Conservation (phyloP, 352 stramenopile species). For the Pythium chondricola region DNA sequence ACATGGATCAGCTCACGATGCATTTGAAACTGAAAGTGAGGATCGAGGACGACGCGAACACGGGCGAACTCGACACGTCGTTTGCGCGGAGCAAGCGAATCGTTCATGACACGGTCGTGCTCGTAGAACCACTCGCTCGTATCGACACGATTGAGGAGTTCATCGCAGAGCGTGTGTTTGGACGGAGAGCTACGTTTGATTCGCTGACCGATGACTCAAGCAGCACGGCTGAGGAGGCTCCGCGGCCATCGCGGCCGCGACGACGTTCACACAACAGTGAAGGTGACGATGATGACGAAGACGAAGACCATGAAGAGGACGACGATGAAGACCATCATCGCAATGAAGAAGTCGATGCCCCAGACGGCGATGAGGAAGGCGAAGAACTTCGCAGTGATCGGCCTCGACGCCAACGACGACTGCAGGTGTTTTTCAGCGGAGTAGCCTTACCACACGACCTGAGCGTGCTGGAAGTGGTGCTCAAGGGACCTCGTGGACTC, state of each 20-base stretch:
- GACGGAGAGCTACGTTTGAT: conserved; percentile 29
- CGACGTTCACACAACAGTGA: conserved; percentile 2
- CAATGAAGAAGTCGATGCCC: not conserved
- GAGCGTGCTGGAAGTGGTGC: conserved; percentile 62
- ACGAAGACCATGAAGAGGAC: not conserved
- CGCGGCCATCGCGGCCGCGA: not conserved
- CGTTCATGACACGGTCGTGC: conserved; percentile 63
- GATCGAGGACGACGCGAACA: conserved; percentile 36
- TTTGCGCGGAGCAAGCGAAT: conserved; percentile 29
- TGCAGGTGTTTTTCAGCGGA: conserved; percentile 39
- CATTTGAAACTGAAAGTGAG: conserved; percentile 69
- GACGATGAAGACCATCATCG: conserved; percentile 1
- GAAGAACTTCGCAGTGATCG: conserved; percentile 15
- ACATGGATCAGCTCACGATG: conserved; percentile 59
- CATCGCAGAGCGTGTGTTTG: conserved; percentile 63
- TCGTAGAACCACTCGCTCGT: conserved; percentile 66
- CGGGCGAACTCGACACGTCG: not conserved
- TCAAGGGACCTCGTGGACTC: conserved; percentile 32
- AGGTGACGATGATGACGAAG: not conserved
- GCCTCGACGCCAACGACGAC: conserved; percentile 7
- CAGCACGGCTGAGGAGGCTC: conserved; percentile 6
- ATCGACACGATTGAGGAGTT: conserved; percentile 80
- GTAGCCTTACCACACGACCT: conserved; percentile 28
- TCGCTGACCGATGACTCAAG: conserved; percentile 26
- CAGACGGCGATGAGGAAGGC: conserved; percentile 4